phyloP scores from a whole-genome alignment of 208 protist species.

The Trypanosomatidae sp. region DNA sequence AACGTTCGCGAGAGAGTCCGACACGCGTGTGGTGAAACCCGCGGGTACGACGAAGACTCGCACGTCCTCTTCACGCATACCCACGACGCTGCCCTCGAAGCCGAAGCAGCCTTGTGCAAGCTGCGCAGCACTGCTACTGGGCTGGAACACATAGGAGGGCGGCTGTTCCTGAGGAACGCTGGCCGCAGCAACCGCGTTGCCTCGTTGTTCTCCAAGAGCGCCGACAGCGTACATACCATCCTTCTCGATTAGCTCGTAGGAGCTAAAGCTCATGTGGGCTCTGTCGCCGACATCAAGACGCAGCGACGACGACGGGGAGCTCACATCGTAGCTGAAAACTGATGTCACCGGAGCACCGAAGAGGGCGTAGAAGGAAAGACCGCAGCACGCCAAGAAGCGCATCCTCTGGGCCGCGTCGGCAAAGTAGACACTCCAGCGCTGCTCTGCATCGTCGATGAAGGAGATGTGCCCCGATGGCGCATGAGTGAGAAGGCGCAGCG shows the following conservation, averaged over 20 bases:
- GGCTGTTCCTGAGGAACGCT: background rate
- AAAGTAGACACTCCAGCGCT: constrained; percentile 64
- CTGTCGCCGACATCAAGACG: constrained; percentile 34
- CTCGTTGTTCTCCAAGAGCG: constrained; percentile 14
- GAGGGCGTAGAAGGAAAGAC: constrained; percentile 61
- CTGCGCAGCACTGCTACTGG: constrained; percentile 35
- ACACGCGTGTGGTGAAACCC: constrained; percentile 23
- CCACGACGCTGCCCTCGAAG: constrained; percentile 64
- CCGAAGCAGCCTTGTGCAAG: constrained; percentile 42
- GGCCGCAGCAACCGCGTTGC: constrained; percentile 11
- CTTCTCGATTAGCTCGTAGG: constrained; percentile 38
- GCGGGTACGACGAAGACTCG: constrained; percentile 50
- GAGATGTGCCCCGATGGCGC: constrained; percentile 56
- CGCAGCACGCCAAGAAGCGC: constrained; percentile 55
- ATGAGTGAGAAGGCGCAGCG: constrained; percentile 45
- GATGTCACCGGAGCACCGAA: constrained; percentile 41
- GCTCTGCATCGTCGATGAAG: constrained; percentile 59
- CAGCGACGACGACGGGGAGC: constrained; percentile 33
- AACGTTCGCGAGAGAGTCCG: constrained; percentile 26
- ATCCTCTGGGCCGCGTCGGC: constrained; percentile 34
- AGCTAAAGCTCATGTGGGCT: constrained; percentile 40
- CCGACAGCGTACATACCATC: constrained; percentile 20
- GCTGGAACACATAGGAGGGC: constrained; percentile 50
- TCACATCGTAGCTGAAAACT: constrained; percentile 49
- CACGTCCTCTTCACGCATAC: constrained; percentile 54